Conservation (phyloP, 2,329 filamentous ascomycete species). For the Septoria petroselini region DNA sequence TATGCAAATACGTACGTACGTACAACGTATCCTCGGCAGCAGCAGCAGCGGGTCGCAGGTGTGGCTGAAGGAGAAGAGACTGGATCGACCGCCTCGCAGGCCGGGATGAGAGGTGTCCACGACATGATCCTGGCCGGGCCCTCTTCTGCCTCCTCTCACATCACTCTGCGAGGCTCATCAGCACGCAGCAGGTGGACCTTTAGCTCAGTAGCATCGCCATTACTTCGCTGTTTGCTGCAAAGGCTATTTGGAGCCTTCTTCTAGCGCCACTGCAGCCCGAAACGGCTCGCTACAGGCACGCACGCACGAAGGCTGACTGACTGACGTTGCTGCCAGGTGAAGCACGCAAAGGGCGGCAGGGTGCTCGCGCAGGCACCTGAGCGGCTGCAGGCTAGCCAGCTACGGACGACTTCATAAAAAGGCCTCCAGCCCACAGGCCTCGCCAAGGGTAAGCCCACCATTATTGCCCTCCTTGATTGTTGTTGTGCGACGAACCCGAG, state of each 20-base stretch:
- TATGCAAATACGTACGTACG: not conserved
- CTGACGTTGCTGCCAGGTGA: conserved; percentile 21
- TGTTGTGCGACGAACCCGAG: conserved; percentile 19
- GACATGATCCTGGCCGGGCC: conserved; percentile 6
- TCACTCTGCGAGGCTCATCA: conserved; percentile 16
- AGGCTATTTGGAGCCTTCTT: conserved; percentile 24
- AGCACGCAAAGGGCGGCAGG: conserved; percentile 17
- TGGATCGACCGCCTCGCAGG: conserved; percentile 4
- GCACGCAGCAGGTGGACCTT: conserved; percentile 24
- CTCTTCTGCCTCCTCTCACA: conserved; percentile 13
- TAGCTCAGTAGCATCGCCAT: conserved; percentile 27
- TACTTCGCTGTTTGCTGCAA: conserved; percentile 23
- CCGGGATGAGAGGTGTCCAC: too few species aligned
- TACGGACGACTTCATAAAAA: conserved; percentile 25
- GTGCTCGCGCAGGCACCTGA: conserved; percentile 13
- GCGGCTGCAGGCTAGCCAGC: conserved; percentile 19
- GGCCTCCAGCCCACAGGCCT: conserved; percentile 19
- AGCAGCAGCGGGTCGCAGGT: not conserved
- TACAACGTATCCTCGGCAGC: conserved; percentile 2
- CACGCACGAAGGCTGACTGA: conserved; percentile 21
- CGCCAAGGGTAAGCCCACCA: conserved; percentile 24
- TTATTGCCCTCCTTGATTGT: conserved; percentile 13
- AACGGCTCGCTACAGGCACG: conserved; percentile 23
- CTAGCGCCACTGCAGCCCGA: conserved; percentile 26
- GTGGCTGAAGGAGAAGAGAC: conserved; percentile 19